Base-by-base conservation (phyloP, 805 yeast species). In the Kluyveromyces siamensis region DNA sequence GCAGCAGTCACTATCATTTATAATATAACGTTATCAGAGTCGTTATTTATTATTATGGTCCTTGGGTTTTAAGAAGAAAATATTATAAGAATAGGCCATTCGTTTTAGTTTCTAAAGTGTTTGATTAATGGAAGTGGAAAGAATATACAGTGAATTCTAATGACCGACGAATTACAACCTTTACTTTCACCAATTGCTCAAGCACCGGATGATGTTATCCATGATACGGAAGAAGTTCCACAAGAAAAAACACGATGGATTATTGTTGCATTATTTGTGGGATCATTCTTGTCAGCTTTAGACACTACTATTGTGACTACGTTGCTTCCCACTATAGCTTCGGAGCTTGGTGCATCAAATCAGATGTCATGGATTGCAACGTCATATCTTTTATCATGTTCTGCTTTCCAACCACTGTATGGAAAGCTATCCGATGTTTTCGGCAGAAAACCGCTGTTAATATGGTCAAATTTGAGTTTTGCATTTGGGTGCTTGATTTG, bases 251-350 rank as follows among this genome's bases (percentile, higher is more conserved):
- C 27, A 9, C 37, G 27, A 14, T 27, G 30, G 17, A 66, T 72
- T 25, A 57, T 73, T 25, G 56, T 65, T 1, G 65, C 72, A n/a
- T 46, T 72, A 16, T 72, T 68, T 46, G 55, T 70, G 13, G 67
- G 73, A n/a, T 66, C 76, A 0, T 81, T 76, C 54, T 66, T 82
- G 41, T 76, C 84, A 2, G 82, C 87, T 1, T 62, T 81, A 51
- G 87, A 82, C 60, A 70, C 77, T 14, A 82, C 88, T 0, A 76
- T 82, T 21, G 81, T 81, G 30, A 75, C 87, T 0, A 81, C 88
- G 0, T 65, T 81, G 37, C 63, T 82, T 57, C 72, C 85, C 2
- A 74, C 75, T 14, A 81, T 82, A 48, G 84, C 87, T 1, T 79
- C 84, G 0, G 86, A 81, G 52, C 71, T 82, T 58, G 68, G 79